phyloP scores from a whole-genome alignment of 2,329 filamentous ascomycete species.

The Didymella arachidicola region DNA sequence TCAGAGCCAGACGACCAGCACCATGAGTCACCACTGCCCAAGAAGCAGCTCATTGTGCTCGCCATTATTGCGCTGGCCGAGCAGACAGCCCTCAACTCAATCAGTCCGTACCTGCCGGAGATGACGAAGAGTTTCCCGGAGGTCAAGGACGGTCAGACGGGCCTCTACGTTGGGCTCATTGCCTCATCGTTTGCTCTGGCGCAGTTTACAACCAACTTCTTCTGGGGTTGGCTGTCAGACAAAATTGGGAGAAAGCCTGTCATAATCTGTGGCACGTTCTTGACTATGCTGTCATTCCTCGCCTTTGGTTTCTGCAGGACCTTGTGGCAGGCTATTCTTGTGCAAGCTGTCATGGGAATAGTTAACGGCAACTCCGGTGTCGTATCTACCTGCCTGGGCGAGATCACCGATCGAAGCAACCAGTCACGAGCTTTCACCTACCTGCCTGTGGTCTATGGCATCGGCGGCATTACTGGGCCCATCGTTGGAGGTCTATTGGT shows the following conservation, averaged over 20 bases:
- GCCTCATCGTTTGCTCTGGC: slow-evolving; percentile 92
- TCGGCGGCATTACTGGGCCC: slow-evolving; percentile 92
- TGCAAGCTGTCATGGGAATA: slow-evolving; percentile 89
- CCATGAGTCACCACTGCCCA: slow-evolving; percentile 77
- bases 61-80: slow-evolving; percentile 90
- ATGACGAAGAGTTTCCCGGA: slow-evolving; percentile 90
- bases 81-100: slow-evolving; percentile 96
- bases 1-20: slow-evolving; percentile 49
- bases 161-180: slow-evolving; percentile 87
- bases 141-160: slow-evolving; percentile 73
- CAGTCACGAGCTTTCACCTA: slow-evolving; percentile 94
- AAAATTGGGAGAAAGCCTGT: slow-evolving; percentile 81
- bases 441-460: slow-evolving; percentile 92
- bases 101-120: slow-evolving; percentile 90
- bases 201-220: slow-evolving; percentile 89
- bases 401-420: slow-evolving; percentile 94
- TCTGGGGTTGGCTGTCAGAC: slow-evolving; percentile 88
- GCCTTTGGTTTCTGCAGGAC: slow-evolving; percentile 86
- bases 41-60: slow-evolving; percentile 81
- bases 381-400: slow-evolving; percentile 90
- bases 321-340: slow-evolving; percentile 83
- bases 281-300: slow-evolving; percentile 81
- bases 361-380: slow-evolving; percentile 95
- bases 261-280: slow-evolving; percentile 80
- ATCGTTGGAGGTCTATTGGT: slow-evolving; percentile 88